A percentile compares a stretch with the other conserved stretches of the same genome.
phyloP scores from a whole-genome alignment of 2,329 filamentous ascomycete genomes.

The Ophiocordyceps polyrhachis-furcata region DNA sequence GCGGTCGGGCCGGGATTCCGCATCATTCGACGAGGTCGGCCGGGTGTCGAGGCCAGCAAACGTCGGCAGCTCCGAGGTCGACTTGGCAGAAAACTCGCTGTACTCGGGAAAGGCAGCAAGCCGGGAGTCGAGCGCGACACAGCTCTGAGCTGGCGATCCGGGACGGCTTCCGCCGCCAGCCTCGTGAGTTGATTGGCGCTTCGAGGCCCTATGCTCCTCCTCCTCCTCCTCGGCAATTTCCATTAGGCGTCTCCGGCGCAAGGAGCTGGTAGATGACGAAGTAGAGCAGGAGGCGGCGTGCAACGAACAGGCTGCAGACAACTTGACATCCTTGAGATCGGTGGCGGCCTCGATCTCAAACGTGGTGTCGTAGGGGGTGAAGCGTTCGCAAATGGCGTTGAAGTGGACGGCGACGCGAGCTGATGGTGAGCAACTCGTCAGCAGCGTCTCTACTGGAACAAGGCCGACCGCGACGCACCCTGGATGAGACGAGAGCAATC shows the following conservation, averaged over 20 bases:
- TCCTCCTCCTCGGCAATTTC: conserved; percentile 91
- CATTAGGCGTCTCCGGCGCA: conserved; percentile 58
- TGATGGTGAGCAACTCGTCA: conserved; percentile 17
- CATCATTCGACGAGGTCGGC: conserved; percentile 26
- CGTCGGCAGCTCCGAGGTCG: conserved; percentile 28
- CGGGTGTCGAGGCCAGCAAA: conserved; percentile 28
- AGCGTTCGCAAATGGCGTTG: conserved; percentile 47
- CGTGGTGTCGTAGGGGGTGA: conserved; percentile 71
- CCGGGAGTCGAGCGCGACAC: conserved; percentile 31
- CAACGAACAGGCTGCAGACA: conserved; percentile 75
- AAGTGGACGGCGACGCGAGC: conserved; percentile 66
- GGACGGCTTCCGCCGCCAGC: conserved; percentile 12
- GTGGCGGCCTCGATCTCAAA: conserved; percentile 58
- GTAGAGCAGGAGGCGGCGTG: conserved; percentile 76
- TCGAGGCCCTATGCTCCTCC: conserved; percentile 44
- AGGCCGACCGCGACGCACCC: conserved; percentile 38
- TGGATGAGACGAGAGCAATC: conserved; percentile 79
- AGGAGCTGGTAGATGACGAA: conserved; percentile 66
- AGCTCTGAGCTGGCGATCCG: conserved; percentile 12
- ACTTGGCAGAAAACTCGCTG: conserved; percentile 26
- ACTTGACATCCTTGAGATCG: conserved; percentile 70
- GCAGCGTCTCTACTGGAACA: neutral
- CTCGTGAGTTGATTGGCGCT: conserved; percentile 38
- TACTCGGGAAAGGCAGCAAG: conserved; percentile 31
- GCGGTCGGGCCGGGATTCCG: conserved; percentile 20